Evolutionary conservation across 768 basidiomycete genomes (phyloP), one percentile per base, ranked within the genome.

Genomic region (Lepiota venenata): DNA sequence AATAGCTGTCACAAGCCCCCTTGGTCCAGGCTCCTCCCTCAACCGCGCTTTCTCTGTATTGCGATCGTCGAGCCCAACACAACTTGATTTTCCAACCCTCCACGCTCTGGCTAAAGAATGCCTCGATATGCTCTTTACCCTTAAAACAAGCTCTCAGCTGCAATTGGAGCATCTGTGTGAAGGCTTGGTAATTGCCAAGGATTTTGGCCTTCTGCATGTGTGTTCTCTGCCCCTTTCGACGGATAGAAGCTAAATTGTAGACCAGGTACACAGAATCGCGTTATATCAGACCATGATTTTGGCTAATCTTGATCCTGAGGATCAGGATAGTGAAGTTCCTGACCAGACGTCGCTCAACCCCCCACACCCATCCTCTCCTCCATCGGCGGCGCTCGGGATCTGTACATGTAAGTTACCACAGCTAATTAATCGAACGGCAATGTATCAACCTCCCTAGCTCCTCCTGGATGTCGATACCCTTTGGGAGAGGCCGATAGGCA

Each of bases 281-380:
- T 74, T 84, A 53, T 90, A 91, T 64, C 79, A 74, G 61, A 71
- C 87, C 25, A 77, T 87, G 56, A 82, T 83, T 2, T 77, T 74
- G 15, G 74, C 78, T 35, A 74, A 87, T 57, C 80, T 85, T 58
- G 80, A 83, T 49, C 69, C 72, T 15, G 69, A 70, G 50, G 69
- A 66, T 15, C 58, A 63, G 14, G 56, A 56, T 47, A 50, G 54
- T 5, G 51, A 51, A 21, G 50, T 56, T n/a, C 47, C 44, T 46
- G 32, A 52, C 12, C 45, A 43, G 22, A 38, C 47, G 21, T 43
- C 50, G 38, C 55, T 43, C 35, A 47, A 53, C 54, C 39, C 59
- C 47, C 47, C 50, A 56, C 56, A 56, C 45, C 35, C 25, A 18
- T 35, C 43, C 29, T 40, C 43, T 27, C 22, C 48, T 40, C 16